phyloP scores from a whole-genome alignment of 2,329 filamentous ascomycete species.

The Cladorrhinum sp. region DNA sequence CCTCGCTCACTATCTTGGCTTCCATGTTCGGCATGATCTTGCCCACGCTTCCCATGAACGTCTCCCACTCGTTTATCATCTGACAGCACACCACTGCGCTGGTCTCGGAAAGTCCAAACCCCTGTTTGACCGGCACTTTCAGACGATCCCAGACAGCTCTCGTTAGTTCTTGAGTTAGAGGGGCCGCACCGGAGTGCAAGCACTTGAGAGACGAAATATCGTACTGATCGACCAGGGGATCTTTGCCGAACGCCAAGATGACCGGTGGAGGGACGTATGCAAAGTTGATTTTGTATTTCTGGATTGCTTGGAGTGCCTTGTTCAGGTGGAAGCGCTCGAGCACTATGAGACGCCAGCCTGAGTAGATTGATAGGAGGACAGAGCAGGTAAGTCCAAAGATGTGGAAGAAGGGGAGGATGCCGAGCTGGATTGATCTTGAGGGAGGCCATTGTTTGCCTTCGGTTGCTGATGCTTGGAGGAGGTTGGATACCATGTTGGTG shows the following conservation, averaged over 20 bases:
- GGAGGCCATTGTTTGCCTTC: slow-evolving; percentile 53
- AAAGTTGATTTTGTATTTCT: slow-evolving; percentile 72
- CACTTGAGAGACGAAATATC: slow-evolving; percentile 76
- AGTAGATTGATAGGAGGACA: slow-evolving; percentile 65
- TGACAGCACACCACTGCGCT: slow-evolving; percentile 75
- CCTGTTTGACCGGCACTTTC: slow-evolving; percentile 81
- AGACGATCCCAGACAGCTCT: slow-evolving; percentile 71
- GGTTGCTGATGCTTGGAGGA: slow-evolving; percentile 51
- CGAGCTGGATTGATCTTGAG: slow-evolving; percentile 54
- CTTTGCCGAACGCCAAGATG: slow-evolving; percentile 74
- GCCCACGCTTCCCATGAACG: slow-evolving; percentile 74
- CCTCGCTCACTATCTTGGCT: slow-evolving; percentile 66
- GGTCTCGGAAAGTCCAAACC: slow-evolving; percentile 87
- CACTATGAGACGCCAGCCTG: slow-evolving; percentile 64
- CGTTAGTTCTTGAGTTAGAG: slow-evolving; percentile 76
- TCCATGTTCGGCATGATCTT: slow-evolving; percentile 74
- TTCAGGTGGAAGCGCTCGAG: slow-evolving; percentile 81
- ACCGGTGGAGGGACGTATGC: slow-evolving; percentile 83
- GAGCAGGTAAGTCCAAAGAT: slow-evolving; percentile 80
- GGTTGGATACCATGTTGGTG: slow-evolving; percentile 75
- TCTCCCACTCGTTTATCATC: slow-evolving; percentile 71
- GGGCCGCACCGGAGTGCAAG: slow-evolving; percentile 85
- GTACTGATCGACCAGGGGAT: slow-evolving; percentile 74
- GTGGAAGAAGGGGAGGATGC: slow-evolving; percentile 85
- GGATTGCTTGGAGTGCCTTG: slow-evolving; percentile 71